phyloP scores from a whole-genome alignment of 345 rosid genomes.

The Carallia pectinifolia region DNA sequence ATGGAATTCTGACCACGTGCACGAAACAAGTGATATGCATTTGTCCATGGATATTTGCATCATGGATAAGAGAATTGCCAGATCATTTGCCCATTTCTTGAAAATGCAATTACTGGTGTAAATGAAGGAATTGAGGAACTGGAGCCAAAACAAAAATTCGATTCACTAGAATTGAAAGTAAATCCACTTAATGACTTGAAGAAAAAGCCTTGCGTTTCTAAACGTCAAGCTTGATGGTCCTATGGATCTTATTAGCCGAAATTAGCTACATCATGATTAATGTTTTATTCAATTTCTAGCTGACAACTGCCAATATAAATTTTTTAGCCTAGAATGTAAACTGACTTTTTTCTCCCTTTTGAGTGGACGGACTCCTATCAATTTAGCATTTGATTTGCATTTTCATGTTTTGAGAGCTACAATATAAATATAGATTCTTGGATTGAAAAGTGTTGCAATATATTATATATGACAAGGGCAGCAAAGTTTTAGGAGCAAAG shows the following conservation, averaged over 20 bases:
- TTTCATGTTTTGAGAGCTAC: too few species aligned
- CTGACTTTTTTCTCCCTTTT: too few species aligned
- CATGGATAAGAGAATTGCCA: constrained; percentile 22
- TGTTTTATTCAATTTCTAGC: too few species aligned
- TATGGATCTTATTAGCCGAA: not conserved
- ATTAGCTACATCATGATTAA: too few species aligned
- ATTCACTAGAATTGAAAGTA: constrained; percentile 17
- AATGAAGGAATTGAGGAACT: constrained; percentile 23
- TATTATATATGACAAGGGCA: too few species aligned
- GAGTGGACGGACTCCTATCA: too few species aligned
- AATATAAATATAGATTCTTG: too few species aligned
- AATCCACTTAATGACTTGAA: constrained; percentile 25
- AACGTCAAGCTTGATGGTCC: not conserved
- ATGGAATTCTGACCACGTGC: constrained; percentile 20
- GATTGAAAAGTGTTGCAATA: too few species aligned
- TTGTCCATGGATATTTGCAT: constrained; percentile 29
- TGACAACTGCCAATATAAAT: too few species aligned
- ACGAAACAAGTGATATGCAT: constrained; percentile 11
- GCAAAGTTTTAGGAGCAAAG: too few species aligned
- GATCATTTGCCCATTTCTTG: constrained; percentile 18
- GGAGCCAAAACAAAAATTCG: constrained; percentile 41
- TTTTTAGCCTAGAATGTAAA: too few species aligned
- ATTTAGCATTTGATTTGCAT: too few species aligned
- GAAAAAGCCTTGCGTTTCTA: constrained; percentile 33
- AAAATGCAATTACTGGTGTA: constrained; percentile 16